Percentiles rank a stretch among this genome's conserved stretches.
These are phyloP conservation scores for Ceratobasidium sp. DNA, from an alignment of 1,284 basidiomycete genomes.

Conservation along the genomic window DNA sequence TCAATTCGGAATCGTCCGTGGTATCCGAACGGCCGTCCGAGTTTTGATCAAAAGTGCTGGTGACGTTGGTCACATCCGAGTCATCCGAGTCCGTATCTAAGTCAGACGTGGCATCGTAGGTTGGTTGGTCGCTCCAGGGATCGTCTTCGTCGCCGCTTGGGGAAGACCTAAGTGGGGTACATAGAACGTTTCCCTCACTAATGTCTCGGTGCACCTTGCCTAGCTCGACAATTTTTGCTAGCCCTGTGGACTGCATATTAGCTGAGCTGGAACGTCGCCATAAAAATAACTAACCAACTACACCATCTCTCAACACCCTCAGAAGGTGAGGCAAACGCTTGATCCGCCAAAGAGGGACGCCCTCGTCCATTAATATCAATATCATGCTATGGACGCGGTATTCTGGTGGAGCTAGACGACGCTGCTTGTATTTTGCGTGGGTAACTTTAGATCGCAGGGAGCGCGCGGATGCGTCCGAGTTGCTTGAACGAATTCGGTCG, in stretches of 20 bases:
- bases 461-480: no score
- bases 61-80: no score
- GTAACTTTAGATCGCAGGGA: no score
- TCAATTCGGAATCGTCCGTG: no score
- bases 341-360: conserved; percentile 5
- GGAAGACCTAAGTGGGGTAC: conserved; percentile 6
- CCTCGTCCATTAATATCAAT: conserved; percentile 32
- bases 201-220: conserved; percentile 46
- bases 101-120: no score
- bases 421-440: not conserved
- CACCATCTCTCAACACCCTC: not conserved
- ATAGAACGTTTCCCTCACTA: conserved; percentile 44
- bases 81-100: not conserved
- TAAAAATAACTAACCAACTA: conserved; percentile 12
- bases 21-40: no score
- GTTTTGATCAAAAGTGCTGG: no score
- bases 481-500: not conserved
- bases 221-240: not conserved
- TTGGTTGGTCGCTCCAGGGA: no score
- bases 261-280: not conserved
- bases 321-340: conserved; percentile 5
- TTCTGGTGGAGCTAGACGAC: not conserved
- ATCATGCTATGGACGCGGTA: not conserved
- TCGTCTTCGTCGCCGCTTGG: not conserved
- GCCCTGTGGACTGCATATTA: not conserved